A percentile compares a stretch with the other conserved stretches of the same genome.
These are phyloP conservation scores for Hemisphaericaspora lyxosophila DNA, from an alignment of 1,139 yeast genomes.

Conservation along the genomic window DNA sequence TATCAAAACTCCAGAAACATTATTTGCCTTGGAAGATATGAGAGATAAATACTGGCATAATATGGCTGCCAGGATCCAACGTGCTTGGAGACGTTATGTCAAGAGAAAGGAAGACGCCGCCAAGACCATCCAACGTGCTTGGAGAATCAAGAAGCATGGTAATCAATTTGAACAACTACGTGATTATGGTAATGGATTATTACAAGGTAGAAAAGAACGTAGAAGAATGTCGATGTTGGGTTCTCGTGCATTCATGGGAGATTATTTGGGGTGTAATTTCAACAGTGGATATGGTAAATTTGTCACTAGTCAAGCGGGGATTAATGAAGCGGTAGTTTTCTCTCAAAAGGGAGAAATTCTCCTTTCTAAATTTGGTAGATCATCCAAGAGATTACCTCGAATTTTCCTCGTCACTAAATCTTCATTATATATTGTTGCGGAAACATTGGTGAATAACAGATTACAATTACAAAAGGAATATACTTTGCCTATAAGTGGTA, in stretches of 20 bases:
- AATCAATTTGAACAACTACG: slow-evolving; percentile 80
- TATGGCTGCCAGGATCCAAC: slow-evolving; percentile 96
- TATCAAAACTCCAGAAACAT: slow-evolving; percentile 94
- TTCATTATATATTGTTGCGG: slow-evolving; percentile 68
- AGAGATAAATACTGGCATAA: slow-evolving; percentile 97
- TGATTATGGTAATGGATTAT: slow-evolving; percentile 72
- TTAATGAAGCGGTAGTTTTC: slow-evolving; percentile 70
- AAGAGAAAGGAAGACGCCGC: slow-evolving; percentile 88
- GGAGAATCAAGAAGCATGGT: slow-evolving; percentile 80
- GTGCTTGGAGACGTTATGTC: slow-evolving; percentile 90
- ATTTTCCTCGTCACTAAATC: slow-evolving; percentile 67
- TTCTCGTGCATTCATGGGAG: slow-evolving; percentile 91
- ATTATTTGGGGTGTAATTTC: slow-evolving; percentile 84
- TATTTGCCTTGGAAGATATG: slow-evolving; percentile 94
- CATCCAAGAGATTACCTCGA: slow-evolving; percentile 76
- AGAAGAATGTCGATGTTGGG: slow-evolving; percentile 86
- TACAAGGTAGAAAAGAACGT: slow-evolving; percentile 82
- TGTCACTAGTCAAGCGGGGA: slow-evolving; percentile 63
- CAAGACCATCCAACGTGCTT: slow-evolving; percentile 74
- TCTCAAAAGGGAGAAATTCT: slow-evolving; percentile 81
- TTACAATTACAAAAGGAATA: slow-evolving; percentile 67
- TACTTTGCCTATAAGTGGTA: slow-evolving; percentile 57
- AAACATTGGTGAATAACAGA: slow-evolving; percentile 69
- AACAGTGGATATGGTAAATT: slow-evolving; percentile 70
- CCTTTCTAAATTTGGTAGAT: slow-evolving; percentile 86